Evolutionary conservation across 306 rosid genomes (phyloP).

Genomic region (Nissolia schottii): DNA sequence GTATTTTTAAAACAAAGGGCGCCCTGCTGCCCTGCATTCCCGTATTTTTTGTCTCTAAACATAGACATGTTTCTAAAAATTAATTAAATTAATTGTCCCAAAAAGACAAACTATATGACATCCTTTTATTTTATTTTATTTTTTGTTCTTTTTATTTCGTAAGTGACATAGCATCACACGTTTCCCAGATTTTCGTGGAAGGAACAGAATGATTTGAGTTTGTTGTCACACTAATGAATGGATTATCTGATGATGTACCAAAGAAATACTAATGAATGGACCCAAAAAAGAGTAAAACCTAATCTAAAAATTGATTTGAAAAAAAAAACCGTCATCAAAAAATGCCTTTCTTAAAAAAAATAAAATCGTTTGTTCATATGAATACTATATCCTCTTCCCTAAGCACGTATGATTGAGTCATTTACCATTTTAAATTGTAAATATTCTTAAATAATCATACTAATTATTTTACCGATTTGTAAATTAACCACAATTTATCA

Average conservation of each 20-base stretch:
- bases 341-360: too few relatives aligned
- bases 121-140: neutral
- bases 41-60: too few relatives aligned
- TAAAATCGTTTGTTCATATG: too few relatives aligned
- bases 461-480: too few relatives aligned
- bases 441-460: too few relatives aligned
- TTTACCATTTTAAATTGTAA: too few relatives aligned
- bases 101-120: neutral
- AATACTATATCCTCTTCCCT: too few relatives aligned
- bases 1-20: too few relatives aligned
- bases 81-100: neutral
- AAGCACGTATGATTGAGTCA: too few relatives aligned
- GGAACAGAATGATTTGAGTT: neutral
- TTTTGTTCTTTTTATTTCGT: neutral
- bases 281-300: neutral
- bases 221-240: neutral
- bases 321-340: constrained; percentile 16
- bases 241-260: too few relatives aligned
- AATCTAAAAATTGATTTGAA: neutral
- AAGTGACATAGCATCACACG: neutral
- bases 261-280: neutral
- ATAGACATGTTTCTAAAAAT: neutral
- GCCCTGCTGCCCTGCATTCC: too few relatives aligned
- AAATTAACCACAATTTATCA: too few relatives aligned
- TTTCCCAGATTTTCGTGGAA: constrained; percentile 3